Base-by-base conservation (phyloP, 75 land plant species). In the Ceratopteris richardii region DNA sequence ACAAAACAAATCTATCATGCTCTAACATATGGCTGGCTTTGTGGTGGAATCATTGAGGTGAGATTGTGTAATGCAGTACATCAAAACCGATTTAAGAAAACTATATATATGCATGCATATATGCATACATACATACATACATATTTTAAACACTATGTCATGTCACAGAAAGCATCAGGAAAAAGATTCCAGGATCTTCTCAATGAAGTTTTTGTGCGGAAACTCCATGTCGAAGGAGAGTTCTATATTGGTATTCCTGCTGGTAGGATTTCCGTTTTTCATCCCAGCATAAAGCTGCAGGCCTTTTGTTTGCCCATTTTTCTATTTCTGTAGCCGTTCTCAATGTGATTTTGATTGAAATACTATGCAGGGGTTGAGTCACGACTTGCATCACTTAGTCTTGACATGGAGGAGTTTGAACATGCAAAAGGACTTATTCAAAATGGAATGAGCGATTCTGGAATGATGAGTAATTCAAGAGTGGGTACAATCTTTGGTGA, bases 31-130 rank as follows among this genome's bases (percentile, higher is more conserved):
- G 97, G 97, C 40, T 92, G 97, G 97, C 62, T 92, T 7, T 88
- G 95, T 74, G 97, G 97, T 62, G 90, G 90, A 14, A 77, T 92
- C 44, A 72, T 82, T 20, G 97, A 92, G 97, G 97, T 92, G 9
- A 33, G 37, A 3, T 9, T 33, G 3, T 33, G 37, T 33, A 4
- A 33, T n/a, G n/a, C n/a, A n/a, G n/a, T n/a, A n/a, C n/a, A n/a
- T n/a, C n/a, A n/a, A n/a, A n/a, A n/a, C n/a, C n/a, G n/a, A n/a
- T n/a, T n/a, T n/a, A n/a, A n/a, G n/a, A n/a, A n/a, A n/a, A n/a
- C n/a, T n/a, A 65, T 36, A 23, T 31, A 43, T 14, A 10, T 63
- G 27, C 25, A 29, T 14, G 14, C 57, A 23, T 55, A n/a, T n/a
- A n/a, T n/a, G n/a, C n/a, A n/a, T n/a, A n/a, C n/a, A n/a, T n/a